Evolutionary conservation across 2,329 filamentous ascomycete species (phyloP), one percentile per base, ranked within the genome.

Genomic region (Hypoxylon sp.): DNA sequence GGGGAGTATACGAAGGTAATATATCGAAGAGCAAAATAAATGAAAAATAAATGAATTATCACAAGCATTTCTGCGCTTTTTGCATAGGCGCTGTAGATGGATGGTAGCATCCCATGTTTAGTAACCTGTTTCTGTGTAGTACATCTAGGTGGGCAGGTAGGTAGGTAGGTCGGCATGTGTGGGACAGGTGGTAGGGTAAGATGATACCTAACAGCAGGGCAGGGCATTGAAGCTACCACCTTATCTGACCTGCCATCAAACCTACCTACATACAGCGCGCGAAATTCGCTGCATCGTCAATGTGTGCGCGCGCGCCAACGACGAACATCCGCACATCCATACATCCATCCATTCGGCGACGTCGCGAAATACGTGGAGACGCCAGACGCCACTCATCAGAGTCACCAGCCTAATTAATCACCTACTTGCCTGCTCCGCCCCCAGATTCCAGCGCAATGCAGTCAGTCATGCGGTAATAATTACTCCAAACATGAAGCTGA

Each of bases 181-280:
- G 49, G 25, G n/a, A 8, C 46, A 44, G 10, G 58, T 50, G 25
- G 62, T 61, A 69, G 58, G 62, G 66, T 69, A 61, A 63, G 55
- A 69, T 69, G 67, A 46, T 57, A 66, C 63, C 67, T 64, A 51
- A 64, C 55, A 50, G 57, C 62, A 54, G 40, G 61, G 31, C 37
- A 13, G 55, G 25, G 13, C 7, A 44, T 49, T 20, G 20, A 51
- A 13, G 44, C 27, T 53, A 51, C 10, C 37, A 51, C 10, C 37
- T 54, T 50, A 56, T 11, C 53, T 51, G 14, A 50, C 40, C 31
- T 7, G 27, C 40, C 25, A 20, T 20, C 20, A 20, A 4, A 27
- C 25, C 25, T 27, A 50, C 40, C 40, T 7, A 35, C 40, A 44
- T 27, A 7, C 40, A 1, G 6, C n/a, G 8, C 31, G 33, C 50